phyloP scores from a whole-genome alignment of 2,329 filamentous ascomycete species.

The Periconia sp. region DNA sequence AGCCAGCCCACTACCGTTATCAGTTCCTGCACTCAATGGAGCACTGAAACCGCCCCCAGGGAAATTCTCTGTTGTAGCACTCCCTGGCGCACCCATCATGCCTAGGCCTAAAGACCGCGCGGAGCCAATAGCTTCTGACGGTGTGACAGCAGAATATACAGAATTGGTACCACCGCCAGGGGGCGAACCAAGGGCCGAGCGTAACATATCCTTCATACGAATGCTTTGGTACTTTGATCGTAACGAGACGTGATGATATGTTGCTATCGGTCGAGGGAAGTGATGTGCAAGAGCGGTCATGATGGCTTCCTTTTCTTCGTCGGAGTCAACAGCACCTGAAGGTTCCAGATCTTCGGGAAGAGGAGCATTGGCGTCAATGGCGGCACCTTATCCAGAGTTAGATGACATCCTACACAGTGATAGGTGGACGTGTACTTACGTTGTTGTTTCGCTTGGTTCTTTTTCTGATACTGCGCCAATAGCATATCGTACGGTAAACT shows the following conservation, averaged over 20 bases:
- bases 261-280: constrained; percentile 75
- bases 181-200: constrained; percentile 57
- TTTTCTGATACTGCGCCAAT: constrained; percentile 72
- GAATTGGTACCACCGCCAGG: constrained; percentile 22
- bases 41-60: constrained; percentile 28
- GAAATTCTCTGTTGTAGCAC: constrained; percentile 33
- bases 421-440: constrained; percentile 60
- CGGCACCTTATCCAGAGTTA: constrained; percentile 66
- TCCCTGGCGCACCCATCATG: constrained; percentile 35
- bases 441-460: constrained; percentile 97
- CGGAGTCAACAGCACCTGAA: constrained; percentile 76
- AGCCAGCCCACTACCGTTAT: constrained; percentile 17
- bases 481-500: constrained; percentile 92
- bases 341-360: constrained; percentile 80
- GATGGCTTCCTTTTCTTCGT: constrained; percentile 88
- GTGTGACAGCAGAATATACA: constrained; percentile 26
- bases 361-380: constrained; percentile 90
- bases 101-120: constrained; percentile 29
- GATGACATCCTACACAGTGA: neutral
- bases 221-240: constrained; percentile 61
- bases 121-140: constrained; percentile 23
- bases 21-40: constrained; percentile 35
- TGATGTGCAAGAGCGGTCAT: constrained; percentile 77
- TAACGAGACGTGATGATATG: constrained; percentile 59
- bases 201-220: constrained; percentile 65